phyloP scores from a whole-genome alignment of 768 basidiomycete genomes.

The Coprinellus aureogranulatus region DNA sequence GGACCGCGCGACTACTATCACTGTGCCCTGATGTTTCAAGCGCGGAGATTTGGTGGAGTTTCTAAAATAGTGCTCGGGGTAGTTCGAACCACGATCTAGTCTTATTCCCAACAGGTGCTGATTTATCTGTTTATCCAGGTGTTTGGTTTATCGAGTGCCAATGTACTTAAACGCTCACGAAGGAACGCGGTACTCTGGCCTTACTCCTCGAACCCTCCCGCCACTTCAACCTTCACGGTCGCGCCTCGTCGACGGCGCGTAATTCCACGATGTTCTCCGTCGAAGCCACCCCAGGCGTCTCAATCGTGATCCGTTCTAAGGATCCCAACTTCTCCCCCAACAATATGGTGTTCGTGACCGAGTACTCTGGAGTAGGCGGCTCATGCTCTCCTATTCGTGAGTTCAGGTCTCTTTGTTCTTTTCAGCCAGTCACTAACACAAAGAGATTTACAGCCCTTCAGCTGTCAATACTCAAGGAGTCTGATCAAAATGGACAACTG shows the following conservation, averaged over 20 bases:
- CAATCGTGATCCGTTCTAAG: conserved; percentile 2
- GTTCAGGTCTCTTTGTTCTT: background rate
- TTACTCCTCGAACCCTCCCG: background rate
- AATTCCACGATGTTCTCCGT: background rate
- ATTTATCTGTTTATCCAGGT: background rate
- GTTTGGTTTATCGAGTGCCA: background rate
- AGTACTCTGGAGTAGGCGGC: background rate
- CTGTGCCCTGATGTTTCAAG: background rate
- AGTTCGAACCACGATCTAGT: background rate
- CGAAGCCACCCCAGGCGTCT: conserved; percentile 2
- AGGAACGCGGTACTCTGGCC: background rate
- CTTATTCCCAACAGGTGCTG: background rate
- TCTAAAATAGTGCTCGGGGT: background rate
- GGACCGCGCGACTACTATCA: background rate
- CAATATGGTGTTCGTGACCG: conserved; percentile 1
- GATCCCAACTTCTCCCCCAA: conserved; percentile 3
- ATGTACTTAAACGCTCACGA: background rate
- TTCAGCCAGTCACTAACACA: background rate
- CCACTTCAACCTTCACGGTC: background rate
- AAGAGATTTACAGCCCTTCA: background rate
- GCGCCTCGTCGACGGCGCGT: background rate
- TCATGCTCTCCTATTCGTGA: background rate
- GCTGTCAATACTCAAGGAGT: conserved; percentile 1
- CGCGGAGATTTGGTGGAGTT: conserved; percentile 1
- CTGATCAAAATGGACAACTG: conserved; percentile 1